Conservation (phyloP, 345 rosid genomes). For the Turnera subulata region DNA sequence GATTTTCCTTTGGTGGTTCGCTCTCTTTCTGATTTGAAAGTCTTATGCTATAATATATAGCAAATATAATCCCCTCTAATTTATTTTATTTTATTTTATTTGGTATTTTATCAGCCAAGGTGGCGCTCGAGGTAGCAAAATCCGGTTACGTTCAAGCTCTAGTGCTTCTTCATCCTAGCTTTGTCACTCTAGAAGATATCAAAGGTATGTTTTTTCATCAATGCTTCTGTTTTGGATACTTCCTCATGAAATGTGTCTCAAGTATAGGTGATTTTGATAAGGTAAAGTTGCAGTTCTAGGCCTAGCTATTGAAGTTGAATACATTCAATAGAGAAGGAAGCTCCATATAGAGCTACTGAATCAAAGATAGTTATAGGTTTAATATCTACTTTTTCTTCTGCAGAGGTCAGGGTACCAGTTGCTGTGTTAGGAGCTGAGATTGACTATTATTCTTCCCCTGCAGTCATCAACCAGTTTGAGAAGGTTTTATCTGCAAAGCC, state of each 20-base stretch:
- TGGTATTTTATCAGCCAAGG: slow-evolving; percentile 27
- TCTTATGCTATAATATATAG: too few relatives aligned
- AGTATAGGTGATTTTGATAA: not conserved
- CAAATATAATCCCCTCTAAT: too few relatives aligned
- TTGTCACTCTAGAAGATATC: slow-evolving; percentile 31
- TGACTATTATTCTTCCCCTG: slow-evolving; percentile 41
- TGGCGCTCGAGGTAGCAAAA: slow-evolving; percentile 32
- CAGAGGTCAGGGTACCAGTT: slow-evolving; percentile 49
- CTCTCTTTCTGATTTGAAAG: not conserved
- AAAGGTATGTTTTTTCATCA: slow-evolving; percentile 15
- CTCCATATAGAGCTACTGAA: not conserved
- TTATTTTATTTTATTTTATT: too few relatives aligned
- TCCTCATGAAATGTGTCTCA: not conserved
- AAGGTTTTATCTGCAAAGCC: slow-evolving; percentile 34
- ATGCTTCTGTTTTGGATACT: not conserved
- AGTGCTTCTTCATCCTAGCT: slow-evolving; percentile 34
- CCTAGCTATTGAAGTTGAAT: not conserved
- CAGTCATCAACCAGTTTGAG: slow-evolving; percentile 46
- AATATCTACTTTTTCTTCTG: not conserved
- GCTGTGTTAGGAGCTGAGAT: slow-evolving; percentile 53
- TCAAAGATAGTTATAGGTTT: not conserved
- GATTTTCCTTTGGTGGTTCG: slow-evolving; percentile 49
- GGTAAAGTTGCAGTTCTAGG: not conserved
- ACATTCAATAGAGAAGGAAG: not conserved
- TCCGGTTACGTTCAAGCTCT: slow-evolving; percentile 25